These are phyloP conservation scores for Wickerhamomyces sydowiorum DNA, from an alignment of 805 yeast species.

Conservation along the genomic window DNA sequence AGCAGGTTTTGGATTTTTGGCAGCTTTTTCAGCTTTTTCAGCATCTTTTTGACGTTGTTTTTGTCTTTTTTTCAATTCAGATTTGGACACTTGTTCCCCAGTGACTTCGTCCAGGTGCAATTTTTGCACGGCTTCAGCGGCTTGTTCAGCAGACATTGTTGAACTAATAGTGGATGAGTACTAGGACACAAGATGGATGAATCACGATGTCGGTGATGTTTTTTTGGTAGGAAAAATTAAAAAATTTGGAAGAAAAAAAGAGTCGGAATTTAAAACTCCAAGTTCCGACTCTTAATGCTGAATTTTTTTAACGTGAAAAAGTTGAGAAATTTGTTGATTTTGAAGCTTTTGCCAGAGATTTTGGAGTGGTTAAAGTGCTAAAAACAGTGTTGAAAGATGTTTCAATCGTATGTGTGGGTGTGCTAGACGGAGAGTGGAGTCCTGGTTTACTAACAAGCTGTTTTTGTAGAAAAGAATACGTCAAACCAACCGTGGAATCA, in stretches of 20 bases:
- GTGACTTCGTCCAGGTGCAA: slow-evolving; percentile 86
- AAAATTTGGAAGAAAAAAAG: no score
- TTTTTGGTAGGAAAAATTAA: no score
- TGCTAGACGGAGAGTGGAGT: background rate
- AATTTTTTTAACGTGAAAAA: background rate
- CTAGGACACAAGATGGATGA: no score
- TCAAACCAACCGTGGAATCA: slow-evolving; percentile 4
- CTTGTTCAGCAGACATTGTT: slow-evolving; percentile 31
- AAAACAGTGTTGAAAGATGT: background rate
- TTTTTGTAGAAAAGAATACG: slow-evolving; percentile 1
- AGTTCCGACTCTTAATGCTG: background rate
- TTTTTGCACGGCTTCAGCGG: slow-evolving; percentile 72
- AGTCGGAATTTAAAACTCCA: no score
- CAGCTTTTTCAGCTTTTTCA: slow-evolving; percentile 90
- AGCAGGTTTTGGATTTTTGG: slow-evolving; percentile 28
- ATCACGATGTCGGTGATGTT: background rate
- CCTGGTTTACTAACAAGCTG: background rate
- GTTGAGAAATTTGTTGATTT: background rate
- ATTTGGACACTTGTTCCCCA: slow-evolving; percentile 94
- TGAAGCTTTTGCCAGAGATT: no score
- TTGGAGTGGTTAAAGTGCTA: background rate
- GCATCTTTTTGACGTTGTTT: slow-evolving; percentile 82
- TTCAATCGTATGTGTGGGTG: background rate
- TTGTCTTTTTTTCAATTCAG: slow-evolving; percentile 93
- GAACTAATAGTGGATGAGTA: background rate